Base-by-base conservation (phyloP, 495 filamentous ascomycete species). In the Hyaloscypha variabilis region DNA sequence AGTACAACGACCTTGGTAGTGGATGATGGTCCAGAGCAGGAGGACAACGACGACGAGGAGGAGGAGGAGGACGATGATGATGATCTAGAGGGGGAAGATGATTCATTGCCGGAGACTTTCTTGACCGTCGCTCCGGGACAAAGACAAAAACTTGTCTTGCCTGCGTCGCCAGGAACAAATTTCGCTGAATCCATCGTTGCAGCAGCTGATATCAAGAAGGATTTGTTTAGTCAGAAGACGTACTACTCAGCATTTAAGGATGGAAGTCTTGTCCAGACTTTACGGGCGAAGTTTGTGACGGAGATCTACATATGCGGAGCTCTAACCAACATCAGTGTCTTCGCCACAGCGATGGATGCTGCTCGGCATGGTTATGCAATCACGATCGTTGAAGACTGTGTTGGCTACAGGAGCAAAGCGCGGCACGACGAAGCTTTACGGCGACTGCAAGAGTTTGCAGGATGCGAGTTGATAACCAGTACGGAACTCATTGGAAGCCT, bases 251-350 rank as follows among this genome's bases (percentile, higher is more conserved):
- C 95, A 21, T 90, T 99, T 71, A 87, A 86, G 66, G 87, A 87
- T 19, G 89, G 89, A 0, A 81, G 82, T 30, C 81, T 97, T 19
- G 82, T 97, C 25, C 78, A 88, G 46, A 82, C 84, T 8, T 79
- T 97, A 54, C 88, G 93, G 17, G 84, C 86, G 6, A 89, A 86
- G 24, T 87, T 99, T 51, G 85, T 97, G 51, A 97, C 93, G 1
- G 90, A 97, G 71, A 76, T 99, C n/a, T 97, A 91, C 72, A 83
- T 99, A 6, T 97, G 93, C 70, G 95, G 95, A 14, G 85, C 90
- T n/a, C 79, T 94, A 39, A 93, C 91, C 17, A 97, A 97, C 74
- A 81, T 92, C 30, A 93, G 93, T 25, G 87, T 98, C 30, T 95
- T 93, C 71, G 95, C 95, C 10, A 99, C 95, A 2, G 94, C 93